phyloP scores from a whole-genome alignment of 257 asterid genomes.

The Solanum bulbocastanum region DNA sequence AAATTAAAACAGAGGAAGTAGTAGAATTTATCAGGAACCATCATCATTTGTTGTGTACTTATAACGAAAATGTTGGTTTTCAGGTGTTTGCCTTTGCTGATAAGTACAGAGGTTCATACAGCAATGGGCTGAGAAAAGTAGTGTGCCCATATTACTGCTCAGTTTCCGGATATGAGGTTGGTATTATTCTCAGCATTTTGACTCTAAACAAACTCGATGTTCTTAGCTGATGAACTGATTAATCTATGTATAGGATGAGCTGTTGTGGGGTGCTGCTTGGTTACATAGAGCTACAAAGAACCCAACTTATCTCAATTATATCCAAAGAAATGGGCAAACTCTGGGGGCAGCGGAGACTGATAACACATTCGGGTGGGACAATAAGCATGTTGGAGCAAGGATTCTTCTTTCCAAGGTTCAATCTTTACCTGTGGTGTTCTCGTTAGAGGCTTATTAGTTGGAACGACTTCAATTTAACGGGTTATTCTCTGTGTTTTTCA shows the following conservation, averaged over 20 bases:
- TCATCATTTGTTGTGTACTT: not conserved
- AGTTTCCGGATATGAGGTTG: slow-evolving; percentile 89
- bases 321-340: slow-evolving; percentile 76
- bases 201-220: not conserved
- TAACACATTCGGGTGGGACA: slow-evolving; percentile 94
- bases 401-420: slow-evolving; percentile 85
- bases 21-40: not conserved
- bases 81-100: slow-evolving; percentile 95
- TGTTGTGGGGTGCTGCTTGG: slow-evolving; percentile 99
- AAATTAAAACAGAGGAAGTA: not conserved
- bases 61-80: not conserved
- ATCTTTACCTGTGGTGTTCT: not conserved
- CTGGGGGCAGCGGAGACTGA: slow-evolving; percentile 92
- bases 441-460: not conserved
- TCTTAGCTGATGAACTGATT: not conserved
- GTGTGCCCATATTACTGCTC: slow-evolving; percentile 94
- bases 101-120: slow-evolving; percentile 80
- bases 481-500: slow-evolving; percentile 5
- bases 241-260: slow-evolving; percentile 57
- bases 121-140: slow-evolving; percentile 41
- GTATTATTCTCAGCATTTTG: not conserved
- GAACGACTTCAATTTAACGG: not conserved
- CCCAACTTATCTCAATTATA: slow-evolving; percentile 63
- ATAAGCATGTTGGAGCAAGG: slow-evolving; percentile 95
- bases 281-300: slow-evolving; percentile 75